Evolutionary conservation across 2,329 filamentous ascomycete species (phyloP), one percentile per base, ranked within the genome.

Genomic region (Beauveria sp.): DNA sequence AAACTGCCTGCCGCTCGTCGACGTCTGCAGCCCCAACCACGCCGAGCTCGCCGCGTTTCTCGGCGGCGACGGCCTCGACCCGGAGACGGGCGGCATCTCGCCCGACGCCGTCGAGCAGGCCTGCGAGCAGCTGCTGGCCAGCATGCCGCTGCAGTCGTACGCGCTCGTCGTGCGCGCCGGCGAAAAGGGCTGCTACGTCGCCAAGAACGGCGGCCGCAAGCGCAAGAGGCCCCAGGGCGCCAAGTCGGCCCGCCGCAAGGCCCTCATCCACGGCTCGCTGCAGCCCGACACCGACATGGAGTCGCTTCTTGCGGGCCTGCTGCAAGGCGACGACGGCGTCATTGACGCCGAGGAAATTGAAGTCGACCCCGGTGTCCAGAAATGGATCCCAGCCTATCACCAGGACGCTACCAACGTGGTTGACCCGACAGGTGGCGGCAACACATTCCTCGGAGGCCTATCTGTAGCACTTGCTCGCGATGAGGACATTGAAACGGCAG

Each of bases 351-450:
- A 86, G 65, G 82, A 85, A 66, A 81, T 85, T 40, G 81, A 83
- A 64, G 76, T 88, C 48, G 82, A 89, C 66, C 83, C 86, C 16
- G 86, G 87, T 3, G 79, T 88, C 59, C 83, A 88, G 68, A 77
- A 81, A 63, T 96, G 91, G 90, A 76, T 96, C 26, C 90, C 90
- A 14, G 89, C 93, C 8, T 93, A 88, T 70, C 89, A 93, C 69
- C 74, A 71, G 5, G 72, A 76, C 43, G 48, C 67, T 1, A 62
- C 67, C 9, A 83, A 78, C 62, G 91, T 97, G 1, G 77, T 95
- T n/a, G 95, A 98, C 73, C 93, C 93, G 0, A 98, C 95, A 0
- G 95, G 95, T 10, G 95, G 92, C 22, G 95, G 95, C 0, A 99
- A 99, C 74, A 88, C 89, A 0, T 98, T 97, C 68, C 78, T 97